These are phyloP conservation scores for Cryptococcus sp. DNA, from an alignment of 1,284 basidiomycete genomes.

Conservation along the genomic window DNA sequence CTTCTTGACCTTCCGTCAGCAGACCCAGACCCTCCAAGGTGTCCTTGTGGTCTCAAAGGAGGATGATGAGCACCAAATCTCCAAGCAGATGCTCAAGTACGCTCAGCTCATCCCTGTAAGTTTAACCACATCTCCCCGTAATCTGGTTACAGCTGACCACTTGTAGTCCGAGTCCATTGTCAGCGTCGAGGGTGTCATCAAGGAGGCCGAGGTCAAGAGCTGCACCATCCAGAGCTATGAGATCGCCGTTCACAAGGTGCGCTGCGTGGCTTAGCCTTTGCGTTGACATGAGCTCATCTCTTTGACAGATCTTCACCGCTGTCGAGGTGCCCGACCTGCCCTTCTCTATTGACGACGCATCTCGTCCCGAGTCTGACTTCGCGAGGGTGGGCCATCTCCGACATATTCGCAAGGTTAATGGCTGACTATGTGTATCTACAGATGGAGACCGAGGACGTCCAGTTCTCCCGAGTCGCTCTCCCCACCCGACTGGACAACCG, in stretches of 20 bases:
- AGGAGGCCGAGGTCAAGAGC: conserved; percentile 86
- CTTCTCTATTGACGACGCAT: conserved; percentile 91
- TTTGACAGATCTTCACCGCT: conserved; percentile 72
- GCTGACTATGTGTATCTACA: conserved; percentile 3
- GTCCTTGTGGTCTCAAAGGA: conserved; percentile 61
- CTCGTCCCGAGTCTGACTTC: conserved; percentile 73
- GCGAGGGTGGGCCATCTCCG: conserved; percentile 30
- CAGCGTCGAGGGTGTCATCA: conserved; percentile 76
- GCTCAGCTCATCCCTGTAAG: conserved; percentile 62
- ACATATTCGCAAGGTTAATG: background rate
- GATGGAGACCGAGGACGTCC: conserved; percentile 59
- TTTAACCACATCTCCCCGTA: background rate
- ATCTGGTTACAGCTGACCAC: conserved; percentile 9
- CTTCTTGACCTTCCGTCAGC: conserved; percentile 88
- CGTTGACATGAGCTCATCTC: background rate
- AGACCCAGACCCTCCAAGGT: conserved; percentile 84
- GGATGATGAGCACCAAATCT: conserved; percentile 70
- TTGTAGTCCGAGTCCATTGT: conserved; percentile 78
- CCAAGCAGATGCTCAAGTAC: conserved; percentile 98
- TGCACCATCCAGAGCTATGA: conserved; percentile 86
- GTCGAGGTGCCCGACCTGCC: conserved; percentile 72
- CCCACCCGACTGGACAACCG: conserved; percentile 95
- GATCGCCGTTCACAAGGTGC: conserved; percentile 75
- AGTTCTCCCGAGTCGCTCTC: conserved; percentile 63
- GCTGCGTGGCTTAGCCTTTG: conserved; percentile 9